Evolutionary conservation across 2,329 filamentous ascomycete species (phyloP), one percentile per base, ranked within the genome.

Genomic region (Gnomoniopsis sp.): DNA sequence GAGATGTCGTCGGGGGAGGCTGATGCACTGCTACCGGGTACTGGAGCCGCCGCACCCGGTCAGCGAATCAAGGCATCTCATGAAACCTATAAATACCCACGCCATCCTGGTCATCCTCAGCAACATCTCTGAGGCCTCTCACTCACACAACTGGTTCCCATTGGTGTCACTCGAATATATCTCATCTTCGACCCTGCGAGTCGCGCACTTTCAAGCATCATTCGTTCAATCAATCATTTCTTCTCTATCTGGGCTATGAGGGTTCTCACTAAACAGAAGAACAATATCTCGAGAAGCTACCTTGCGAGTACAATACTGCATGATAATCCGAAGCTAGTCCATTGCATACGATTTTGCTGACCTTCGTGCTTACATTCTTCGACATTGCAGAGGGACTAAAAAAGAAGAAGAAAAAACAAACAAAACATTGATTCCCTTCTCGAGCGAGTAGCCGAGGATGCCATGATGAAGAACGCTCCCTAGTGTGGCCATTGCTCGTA

Each of bases 1-100:
- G 30, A 54, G 33, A 44, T 54, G 52, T 54, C 52, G 52, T 54
- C 21, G 19, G 43, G n/a, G 47, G 41, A 48, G 30, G 48, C 23
- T 34, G 48, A 50, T 33, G 30, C 36, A 41, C 36, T 34, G 23
- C 43, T 19, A 46, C 43, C 43, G 43, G 43, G 19, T 22, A 3
- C 21, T 19, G n/a, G 10, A 46, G 15, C 43, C 43, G 43, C n/a
- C 43, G n/a, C 14, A 6, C 43, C n/a, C 43, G 43, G 43, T 21
- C 36, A 41, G 36, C 36, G 17, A 41, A 41, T 41, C 36, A 41
- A 30, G 26, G 8, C 14, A 41, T 41, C 36, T 30, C 26, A 4
- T 30, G 26, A 30, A 30, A 8, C 4, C 36, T 41, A 41, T 6
- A 12, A 41, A 41, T 41, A 41, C 36, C 12, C 12, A n/a, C 12